Percentiles rank a stretch among this genome's conserved stretches.
Evolutionary conservation across 176 grass and related monocot genomes (phyloP).

Genomic region (Oryza glaberrima): DNA sequence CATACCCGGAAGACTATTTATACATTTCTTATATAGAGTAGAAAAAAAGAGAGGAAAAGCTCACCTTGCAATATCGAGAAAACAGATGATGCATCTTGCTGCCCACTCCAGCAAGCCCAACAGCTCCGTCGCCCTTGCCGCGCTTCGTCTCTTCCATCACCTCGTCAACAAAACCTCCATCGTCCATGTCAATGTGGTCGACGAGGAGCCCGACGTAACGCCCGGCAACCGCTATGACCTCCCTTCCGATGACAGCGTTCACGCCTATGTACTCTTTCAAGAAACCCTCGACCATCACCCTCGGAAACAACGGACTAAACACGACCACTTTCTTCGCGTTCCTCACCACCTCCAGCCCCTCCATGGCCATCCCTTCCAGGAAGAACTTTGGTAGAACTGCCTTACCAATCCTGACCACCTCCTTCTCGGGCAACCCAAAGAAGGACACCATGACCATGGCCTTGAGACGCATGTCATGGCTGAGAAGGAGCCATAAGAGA

Average conservation of each 20-base stretch:
- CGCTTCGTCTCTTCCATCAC: constrained; percentile 26
- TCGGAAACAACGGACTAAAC: constrained; percentile 53
- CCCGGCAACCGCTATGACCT: constrained; percentile 44
- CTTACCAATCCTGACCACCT: constrained; percentile 52
- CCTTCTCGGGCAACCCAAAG: constrained; percentile 52
- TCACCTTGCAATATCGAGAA: constrained; percentile 46
- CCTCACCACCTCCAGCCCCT: constrained; percentile 57
- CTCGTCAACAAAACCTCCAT: neutral
- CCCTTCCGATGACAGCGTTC: constrained; percentile 53
- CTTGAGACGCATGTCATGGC: constrained; percentile 44
- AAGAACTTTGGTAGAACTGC: constrained; percentile 77
- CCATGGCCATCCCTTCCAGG: constrained; percentile 58
- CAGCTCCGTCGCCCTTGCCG: constrained; percentile 28
- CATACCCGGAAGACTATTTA: neutral
- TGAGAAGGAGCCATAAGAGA: constrained; percentile 32
- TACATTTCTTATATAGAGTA: neutral
- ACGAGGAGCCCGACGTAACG: constrained; percentile 42
- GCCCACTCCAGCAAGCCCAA: constrained; percentile 24
- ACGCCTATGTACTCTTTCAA: constrained; percentile 68
- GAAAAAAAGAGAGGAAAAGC: neutral
- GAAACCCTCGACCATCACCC: constrained; percentile 77
- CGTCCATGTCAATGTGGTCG: neutral
- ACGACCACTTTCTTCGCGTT: constrained; percentile 51
- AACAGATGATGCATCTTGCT: constrained; percentile 11
- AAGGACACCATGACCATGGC: constrained; percentile 68